Evolutionary conservation across 148 eudicot species (phyloP).

Genomic region (Tetragonia tetragonoides): DNA sequence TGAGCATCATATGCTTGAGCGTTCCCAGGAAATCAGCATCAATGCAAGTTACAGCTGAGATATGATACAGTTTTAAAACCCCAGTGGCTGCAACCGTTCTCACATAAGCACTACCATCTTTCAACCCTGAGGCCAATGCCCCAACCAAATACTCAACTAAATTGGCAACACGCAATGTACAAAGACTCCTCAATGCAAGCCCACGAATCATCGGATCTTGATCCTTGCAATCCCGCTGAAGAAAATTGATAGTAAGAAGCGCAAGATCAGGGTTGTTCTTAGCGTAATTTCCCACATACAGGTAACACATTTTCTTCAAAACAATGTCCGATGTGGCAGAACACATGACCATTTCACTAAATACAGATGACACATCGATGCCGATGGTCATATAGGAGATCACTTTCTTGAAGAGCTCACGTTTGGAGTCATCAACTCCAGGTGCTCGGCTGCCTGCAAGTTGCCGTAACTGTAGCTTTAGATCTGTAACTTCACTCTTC

Average conservation of each 20-base stretch:
- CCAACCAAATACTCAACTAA: conserved; percentile 97
- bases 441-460: conserved; percentile 93
- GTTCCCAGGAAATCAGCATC: conserved; percentile 77
- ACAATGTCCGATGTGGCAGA: conserved; percentile 97
- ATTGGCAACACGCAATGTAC: conserved; percentile 81
- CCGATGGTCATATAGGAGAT: conserved; percentile 98
- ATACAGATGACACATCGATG: conserved; percentile 84
- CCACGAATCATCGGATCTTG: conserved; percentile 98
- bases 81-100: conserved; percentile 86
- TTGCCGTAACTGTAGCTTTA: conserved; percentile 86
- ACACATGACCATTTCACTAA: conserved; percentile 99
- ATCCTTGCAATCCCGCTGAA: conserved; percentile 94
- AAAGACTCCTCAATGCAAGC: conserved; percentile 92
- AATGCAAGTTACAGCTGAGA: conserved; percentile 78
- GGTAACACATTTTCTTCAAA: conserved; percentile 94
- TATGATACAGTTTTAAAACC: conserved; percentile 90
- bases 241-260: conserved; percentile 88
- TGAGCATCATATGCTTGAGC: conserved; percentile 91
- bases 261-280: conserved; percentile 90
- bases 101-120: conserved; percentile 86
- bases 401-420: conserved; percentile 94
- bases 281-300: conserved; percentile 94
- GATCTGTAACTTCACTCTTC: conserved; percentile 93
- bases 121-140: conserved; percentile 79
- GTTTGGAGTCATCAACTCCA: conserved; percentile 76